Evolutionary conservation across 2,329 filamentous ascomycete genomes (phyloP), one percentile per base, ranked within the genome.

Genomic region (Exophiala oligosperma): DNA sequence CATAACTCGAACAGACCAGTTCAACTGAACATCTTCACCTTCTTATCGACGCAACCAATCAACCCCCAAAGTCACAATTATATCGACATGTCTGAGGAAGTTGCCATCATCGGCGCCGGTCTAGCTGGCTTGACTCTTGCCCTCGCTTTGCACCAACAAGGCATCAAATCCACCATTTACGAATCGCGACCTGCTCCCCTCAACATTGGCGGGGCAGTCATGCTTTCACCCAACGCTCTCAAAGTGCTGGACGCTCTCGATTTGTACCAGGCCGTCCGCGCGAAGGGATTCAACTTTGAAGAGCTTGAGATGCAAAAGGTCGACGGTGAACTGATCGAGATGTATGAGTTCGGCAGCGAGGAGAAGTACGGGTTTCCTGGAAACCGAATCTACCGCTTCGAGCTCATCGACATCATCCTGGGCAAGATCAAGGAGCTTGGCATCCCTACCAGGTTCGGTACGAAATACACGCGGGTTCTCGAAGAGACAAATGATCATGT

Each of bases 211-310:
- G 83, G 83, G 2, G 82, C 80, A 0, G 73, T 86, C 29, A 83
- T 84, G 78, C 76, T 86, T 2, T 83, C 82, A 0, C 83, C 84
- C 4, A 86, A 86, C 53, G 81, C 82, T 0, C 75, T 86, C 1
- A 74, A 76, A 3, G 73, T 85, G 40, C 74, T 87, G 0, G 79
- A 85, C 60, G 68, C 66, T 0, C 69, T 86, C 0, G 77, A 74
- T 0, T 70, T 84, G 2, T 83, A 83, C 64, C 47, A 74, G 1
- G 72, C 73, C 2, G 72, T 85, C 50, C 70, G 71, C 6, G 61
- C 70, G 0, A 72, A 76, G 7, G 79, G 78, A 43, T 83, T 77
- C 69, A 74, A 79, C n/a, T 84, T 84, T 59, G 76, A 82, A 1
- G 71, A 70, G 0, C 72, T 84, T 0, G 71, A 79, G 40, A 84